Evolutionary conservation across 495 filamentous ascomycete genomes (phyloP).

Genomic region (Penicillium nucicola): DNA sequence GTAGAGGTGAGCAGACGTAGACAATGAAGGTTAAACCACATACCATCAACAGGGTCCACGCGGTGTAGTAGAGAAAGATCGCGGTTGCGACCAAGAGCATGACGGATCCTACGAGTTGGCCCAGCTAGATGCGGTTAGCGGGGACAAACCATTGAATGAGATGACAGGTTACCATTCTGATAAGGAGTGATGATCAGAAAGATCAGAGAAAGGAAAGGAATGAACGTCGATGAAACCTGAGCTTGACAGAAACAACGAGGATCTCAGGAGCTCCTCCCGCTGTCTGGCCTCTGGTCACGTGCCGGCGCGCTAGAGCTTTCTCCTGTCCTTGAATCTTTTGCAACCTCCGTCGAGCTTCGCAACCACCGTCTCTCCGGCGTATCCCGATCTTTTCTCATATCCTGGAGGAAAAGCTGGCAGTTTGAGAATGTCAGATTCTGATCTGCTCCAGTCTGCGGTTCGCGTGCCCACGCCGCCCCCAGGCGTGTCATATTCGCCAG

Average conservation of each 20-base stretch:
- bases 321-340: slow-evolving; percentile 17
- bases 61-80: slow-evolving; percentile 98
- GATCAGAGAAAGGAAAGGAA: slow-evolving; percentile 1
- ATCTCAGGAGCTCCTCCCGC: slow-evolving; percentile 7
- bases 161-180: slow-evolving; percentile 23
- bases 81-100: slow-evolving; percentile 95
- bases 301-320: slow-evolving; percentile 27
- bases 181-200: slow-evolving; percentile 10
- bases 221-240: slow-evolving; percentile 4
- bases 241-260: slow-evolving; percentile 1
- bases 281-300: slow-evolving; percentile 6
- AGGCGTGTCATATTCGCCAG: slow-evolving; percentile 43
- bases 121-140: slow-evolving; percentile 61
- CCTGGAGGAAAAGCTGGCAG: slow-evolving; percentile 8
- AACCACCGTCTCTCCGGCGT: slow-evolving; percentile 14
- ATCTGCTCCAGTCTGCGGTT: slow-evolving; percentile 63
- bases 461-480: slow-evolving; percentile 66
- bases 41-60: slow-evolving; percentile 98
- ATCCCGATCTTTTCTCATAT: neutral
- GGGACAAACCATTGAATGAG: neutral
- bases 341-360: slow-evolving; percentile 6
- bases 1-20: slow-evolving; percentile 1
- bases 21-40: slow-evolving; percentile 4
- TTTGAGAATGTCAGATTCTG: slow-evolving; percentile 41
- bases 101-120: slow-evolving; percentile 90